Conservation (phyloP, 2,329 filamentous ascomycete species). For the Colletotrichum godetiae region DNA sequence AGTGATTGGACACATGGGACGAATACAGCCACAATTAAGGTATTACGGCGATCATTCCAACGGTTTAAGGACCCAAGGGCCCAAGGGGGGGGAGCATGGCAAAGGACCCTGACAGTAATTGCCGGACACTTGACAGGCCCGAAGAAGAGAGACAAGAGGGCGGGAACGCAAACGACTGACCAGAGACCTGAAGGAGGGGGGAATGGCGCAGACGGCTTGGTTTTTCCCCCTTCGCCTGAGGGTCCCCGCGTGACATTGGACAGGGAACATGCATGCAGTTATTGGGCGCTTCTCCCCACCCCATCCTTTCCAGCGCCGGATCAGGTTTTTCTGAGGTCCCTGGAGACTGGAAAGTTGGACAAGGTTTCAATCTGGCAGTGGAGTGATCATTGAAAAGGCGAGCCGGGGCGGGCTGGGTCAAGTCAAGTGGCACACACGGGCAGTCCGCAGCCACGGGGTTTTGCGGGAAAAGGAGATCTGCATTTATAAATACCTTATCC, state of each 20-base stretch:
- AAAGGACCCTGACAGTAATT: slow-evolving; percentile 3
- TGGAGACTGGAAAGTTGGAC: slow-evolving; percentile 6
- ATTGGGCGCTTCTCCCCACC: neutral
- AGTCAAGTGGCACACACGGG: neutral
- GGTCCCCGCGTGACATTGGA: slow-evolving; percentile 3
- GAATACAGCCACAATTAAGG: slow-evolving; percentile 10
- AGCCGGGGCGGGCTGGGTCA: no score
- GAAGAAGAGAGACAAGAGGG: slow-evolving; percentile 1
- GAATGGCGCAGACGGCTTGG: neutral
- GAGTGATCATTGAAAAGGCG: neutral
- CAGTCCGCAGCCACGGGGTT: neutral
- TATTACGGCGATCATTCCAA: slow-evolving; percentile 10
- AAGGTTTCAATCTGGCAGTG: slow-evolving; percentile 10
- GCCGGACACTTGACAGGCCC: neutral
- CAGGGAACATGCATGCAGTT: slow-evolving; percentile 5
- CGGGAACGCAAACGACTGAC: neutral
- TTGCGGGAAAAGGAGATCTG: neutral
- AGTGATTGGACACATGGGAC: neutral
- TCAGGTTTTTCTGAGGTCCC: slow-evolving; percentile 12
- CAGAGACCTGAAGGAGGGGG: neutral
- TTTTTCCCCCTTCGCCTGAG: neutral
- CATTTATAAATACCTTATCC: slow-evolving; percentile 15
- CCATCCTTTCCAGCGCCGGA: slow-evolving; percentile 1
- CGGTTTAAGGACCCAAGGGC: neutral
- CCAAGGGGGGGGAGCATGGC: neutral